Percentiles rank a stretch among this genome's conserved stretches.
These are phyloP conservation scores for Akanthomyces muscarius DNA, from an alignment of 2,329 filamentous ascomycete species.

Conservation along the genomic window DNA sequence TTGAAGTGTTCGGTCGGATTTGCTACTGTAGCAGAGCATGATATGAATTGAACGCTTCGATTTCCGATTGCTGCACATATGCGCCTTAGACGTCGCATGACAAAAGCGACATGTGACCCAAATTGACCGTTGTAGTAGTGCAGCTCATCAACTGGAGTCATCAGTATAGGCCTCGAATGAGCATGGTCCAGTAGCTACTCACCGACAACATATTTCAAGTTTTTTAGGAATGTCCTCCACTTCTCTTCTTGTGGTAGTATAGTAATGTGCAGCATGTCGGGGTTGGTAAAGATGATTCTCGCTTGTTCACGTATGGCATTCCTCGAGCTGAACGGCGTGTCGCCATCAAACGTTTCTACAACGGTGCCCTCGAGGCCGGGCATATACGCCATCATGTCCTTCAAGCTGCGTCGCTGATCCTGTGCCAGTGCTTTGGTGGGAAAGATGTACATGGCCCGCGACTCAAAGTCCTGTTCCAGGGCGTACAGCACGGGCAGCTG, in stretches of 20 bases:
- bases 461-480: constrained; percentile 70
- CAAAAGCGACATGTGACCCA: constrained; percentile 88
- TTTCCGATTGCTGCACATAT: constrained; percentile 92
- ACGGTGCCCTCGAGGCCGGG: constrained; percentile 68
- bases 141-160: constrained; percentile 65
- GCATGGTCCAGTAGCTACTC: constrained; percentile 23
- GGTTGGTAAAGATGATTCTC: constrained; percentile 93
- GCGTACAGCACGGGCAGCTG: constrained; percentile 88
- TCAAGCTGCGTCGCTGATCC: constrained; percentile 84
- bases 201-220: constrained; percentile 82
- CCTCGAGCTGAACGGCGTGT: constrained; percentile 78
- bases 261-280: constrained; percentile 94
- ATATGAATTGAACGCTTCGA: constrained; percentile 79
- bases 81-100: constrained; percentile 84
- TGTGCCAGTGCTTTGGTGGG: constrained; percentile 95
- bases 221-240: constrained; percentile 85
- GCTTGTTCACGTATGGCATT: constrained; percentile 82
- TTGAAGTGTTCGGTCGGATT: constrained; percentile 91
- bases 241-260: constrained; percentile 87
- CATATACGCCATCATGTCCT: constrained; percentile 79
- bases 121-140: constrained; percentile 96
- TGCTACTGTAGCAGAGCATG: constrained; percentile 92
- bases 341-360: constrained; percentile 93
- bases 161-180: background rate
- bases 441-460: constrained; percentile 95